Evolutionary conservation across 2,329 filamentous ascomycete species (phyloP).

Genomic region (Corinectria fuckeliana): DNA sequence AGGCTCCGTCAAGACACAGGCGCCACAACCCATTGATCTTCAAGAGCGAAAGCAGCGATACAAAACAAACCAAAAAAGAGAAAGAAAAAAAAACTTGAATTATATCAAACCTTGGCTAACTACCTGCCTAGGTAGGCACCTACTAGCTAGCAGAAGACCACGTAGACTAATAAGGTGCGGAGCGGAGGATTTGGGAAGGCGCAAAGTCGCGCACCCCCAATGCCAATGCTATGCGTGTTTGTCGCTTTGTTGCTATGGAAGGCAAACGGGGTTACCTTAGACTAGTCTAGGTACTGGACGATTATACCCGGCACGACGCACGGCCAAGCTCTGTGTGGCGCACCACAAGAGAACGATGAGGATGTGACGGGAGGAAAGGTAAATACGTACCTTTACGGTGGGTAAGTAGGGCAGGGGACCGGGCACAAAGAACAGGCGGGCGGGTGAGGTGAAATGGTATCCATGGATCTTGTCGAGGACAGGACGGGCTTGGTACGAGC

Average conservation of each 20-base stretch:
- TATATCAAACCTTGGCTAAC: too few relatives aligned
- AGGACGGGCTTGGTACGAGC: conserved; percentile 2
- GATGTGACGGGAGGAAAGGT: conserved; percentile 2
- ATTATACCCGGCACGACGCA: conserved; percentile 12
- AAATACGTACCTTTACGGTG: conserved; percentile 11
- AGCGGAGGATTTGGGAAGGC: conserved; percentile 14
- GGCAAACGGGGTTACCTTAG: conserved; percentile 15
- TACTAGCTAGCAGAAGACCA: not conserved
- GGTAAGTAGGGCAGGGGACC: conserved; percentile 8
- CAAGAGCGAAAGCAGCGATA: not conserved
- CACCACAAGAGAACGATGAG: conserved; percentile 11
- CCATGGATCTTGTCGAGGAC: not conserved
- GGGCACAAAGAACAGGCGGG: conserved; percentile 3
- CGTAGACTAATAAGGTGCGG: not conserved
- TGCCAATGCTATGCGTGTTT: conserved; percentile 5
- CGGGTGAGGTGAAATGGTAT: conserved; percentile 7
- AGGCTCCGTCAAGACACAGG: not conserved
- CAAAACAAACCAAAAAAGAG: not conserved
- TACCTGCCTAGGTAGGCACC: too few relatives aligned
- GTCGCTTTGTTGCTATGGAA: conserved; percentile 6
- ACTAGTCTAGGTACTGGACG: too few relatives aligned
- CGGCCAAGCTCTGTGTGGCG: conserved; percentile 10
- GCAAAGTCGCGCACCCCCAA: conserved; percentile 18
- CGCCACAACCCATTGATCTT: not conserved
- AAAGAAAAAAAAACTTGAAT: not conserved